Base-by-base conservation (phyloP, 495 filamentous ascomycete genomes). In the Terfezia boudieri region DNA sequence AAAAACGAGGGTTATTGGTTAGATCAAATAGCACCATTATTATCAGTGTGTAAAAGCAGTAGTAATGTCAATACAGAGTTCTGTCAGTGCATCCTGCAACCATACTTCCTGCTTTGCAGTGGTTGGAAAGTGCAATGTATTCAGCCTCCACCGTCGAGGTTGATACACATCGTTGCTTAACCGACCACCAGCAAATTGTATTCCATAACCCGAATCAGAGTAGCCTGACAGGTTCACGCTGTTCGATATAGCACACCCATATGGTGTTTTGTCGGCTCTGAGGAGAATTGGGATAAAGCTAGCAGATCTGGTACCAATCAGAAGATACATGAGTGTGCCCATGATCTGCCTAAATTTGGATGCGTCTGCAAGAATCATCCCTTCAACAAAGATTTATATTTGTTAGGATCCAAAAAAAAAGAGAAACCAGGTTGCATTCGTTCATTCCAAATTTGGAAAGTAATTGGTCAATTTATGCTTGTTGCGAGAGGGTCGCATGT, bases 241-340 rank as follows among this genome's bases (percentile, higher is more conserved):
- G 26, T 32, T 32, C 26, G 26, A 14, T 36, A 53, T 57, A 8
- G 32, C 16, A 4, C 51, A 35, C 17, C 23, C 10, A 1, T 51
- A 37, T 9, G 56, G 57, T 9, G 0, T 17, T 4, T 9, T 2
- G 12, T 20, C 20, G 7, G 57, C 46, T 11, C 51, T 9, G 55
- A 49, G 11, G n/a, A 41, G 17, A 55, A 58, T 52, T 58, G 52
- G 0, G 51, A 60, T 2, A 60, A 52, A 10, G n/a, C 32, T 22
- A 37, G 61, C 61, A 49, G 59, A 60, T 38, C 54, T 35, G 5
- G 59, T 62, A 9, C 49, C 51, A 17, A 38, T 56, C 5, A 58
- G 41, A 7, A 41, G 32, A 14, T 62, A 61, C 55, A 58, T 62
- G 0, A 56, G 23, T 1, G 56, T 56, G 1, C 60, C 55, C 3